These are phyloP conservation scores for Babesia bigemina DNA, from an alignment of 169 alveolate species.

Conservation along the genomic window DNA sequence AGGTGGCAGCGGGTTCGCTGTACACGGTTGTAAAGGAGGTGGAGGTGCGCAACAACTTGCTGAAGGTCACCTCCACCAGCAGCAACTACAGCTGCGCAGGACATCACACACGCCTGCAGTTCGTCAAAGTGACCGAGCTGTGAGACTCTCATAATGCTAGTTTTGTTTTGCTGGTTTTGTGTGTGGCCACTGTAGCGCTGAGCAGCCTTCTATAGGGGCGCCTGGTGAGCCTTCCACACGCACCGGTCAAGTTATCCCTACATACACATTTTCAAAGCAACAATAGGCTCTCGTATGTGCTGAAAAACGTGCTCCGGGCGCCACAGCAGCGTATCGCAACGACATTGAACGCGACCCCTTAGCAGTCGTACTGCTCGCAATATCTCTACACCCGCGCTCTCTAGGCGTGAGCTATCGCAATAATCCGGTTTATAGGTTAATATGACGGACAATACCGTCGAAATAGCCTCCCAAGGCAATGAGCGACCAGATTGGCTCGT, in stretches of 20 bases:
- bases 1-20: constrained; percentile 22
- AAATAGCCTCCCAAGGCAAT: background rate
- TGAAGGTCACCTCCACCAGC: constrained; percentile 68
- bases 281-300: too few species aligned
- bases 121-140: constrained; percentile 31
- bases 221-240: too few species aligned
- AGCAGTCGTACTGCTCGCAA: too few species aligned
- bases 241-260: too few species aligned
- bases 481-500: constrained; percentile 63
- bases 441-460: background rate
- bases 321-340: too few species aligned
- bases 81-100: constrained; percentile 28
- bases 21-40: constrained; percentile 65
- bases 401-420: too few species aligned
- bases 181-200: constrained; percentile 6
- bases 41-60: constrained; percentile 46
- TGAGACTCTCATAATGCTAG: constrained; percentile 10
- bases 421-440: too few species aligned
- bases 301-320: too few species aligned
- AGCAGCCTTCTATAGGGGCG: too few species aligned
- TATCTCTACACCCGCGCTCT: too few species aligned
- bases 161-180: background rate
- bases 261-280: too few species aligned
- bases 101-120: constrained; percentile 24
- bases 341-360: too few species aligned